These are phyloP conservation scores for Zymoseptoria tritici DNA, from an alignment of 2,329 filamentous ascomycete species.

Conservation along the genomic window DNA sequence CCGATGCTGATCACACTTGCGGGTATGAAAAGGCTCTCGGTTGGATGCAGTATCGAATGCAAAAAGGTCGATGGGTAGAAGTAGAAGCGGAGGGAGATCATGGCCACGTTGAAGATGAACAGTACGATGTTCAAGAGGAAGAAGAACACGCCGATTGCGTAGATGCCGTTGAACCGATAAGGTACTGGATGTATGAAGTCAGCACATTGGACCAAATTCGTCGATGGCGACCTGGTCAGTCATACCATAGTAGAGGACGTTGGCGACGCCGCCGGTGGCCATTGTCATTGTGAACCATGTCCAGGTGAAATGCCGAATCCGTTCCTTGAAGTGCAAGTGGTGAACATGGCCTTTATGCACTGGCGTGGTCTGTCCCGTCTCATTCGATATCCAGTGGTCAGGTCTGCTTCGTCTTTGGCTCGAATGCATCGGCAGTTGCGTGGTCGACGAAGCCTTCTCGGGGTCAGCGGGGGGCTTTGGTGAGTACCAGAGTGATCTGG, in stretches of 20 bases:
- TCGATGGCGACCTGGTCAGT: conserved; percentile 3
- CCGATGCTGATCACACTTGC: conserved; percentile 61
- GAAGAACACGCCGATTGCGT: conserved; percentile 42
- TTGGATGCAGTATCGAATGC: conserved; percentile 65
- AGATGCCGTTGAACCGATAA: conserved; percentile 39
- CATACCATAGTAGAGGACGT: conserved; percentile 51
- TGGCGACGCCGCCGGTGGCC: conserved; percentile 46
- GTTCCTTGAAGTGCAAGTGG: conserved; percentile 42
- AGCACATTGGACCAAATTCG: background rate
- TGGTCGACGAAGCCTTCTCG: background rate
- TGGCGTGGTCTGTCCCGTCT: background rate
- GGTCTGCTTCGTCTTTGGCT: background rate
- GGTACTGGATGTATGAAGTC: conserved; percentile 26
- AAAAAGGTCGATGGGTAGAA: conserved; percentile 63
- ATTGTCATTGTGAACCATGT: conserved; percentile 68
- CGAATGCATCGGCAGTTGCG: background rate
- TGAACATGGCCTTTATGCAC: conserved; percentile 18
- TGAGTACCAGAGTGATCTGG: background rate
- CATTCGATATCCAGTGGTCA: background rate
- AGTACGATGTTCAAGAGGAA: conserved; percentile 47
- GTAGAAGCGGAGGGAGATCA: conserved; percentile 62
- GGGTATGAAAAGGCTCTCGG: conserved; percentile 71
- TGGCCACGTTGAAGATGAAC: conserved; percentile 62
- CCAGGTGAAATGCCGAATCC: conserved; percentile 62
- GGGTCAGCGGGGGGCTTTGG: background rate